Evolutionary conservation across 1,284 basidiomycete genomes (phyloP).

Genomic region (Tylopilus sp.): DNA sequence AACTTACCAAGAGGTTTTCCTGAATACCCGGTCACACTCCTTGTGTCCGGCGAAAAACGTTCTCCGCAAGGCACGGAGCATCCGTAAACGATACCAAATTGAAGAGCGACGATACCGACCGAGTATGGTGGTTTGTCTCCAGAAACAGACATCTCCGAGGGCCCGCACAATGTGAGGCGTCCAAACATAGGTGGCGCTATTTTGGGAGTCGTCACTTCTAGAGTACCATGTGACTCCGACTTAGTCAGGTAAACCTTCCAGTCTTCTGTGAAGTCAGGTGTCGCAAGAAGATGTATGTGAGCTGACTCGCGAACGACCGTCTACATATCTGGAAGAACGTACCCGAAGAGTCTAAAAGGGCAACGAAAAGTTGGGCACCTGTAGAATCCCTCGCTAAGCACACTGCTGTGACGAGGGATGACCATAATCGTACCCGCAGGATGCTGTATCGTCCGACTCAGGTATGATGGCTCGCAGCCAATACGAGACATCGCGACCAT

Average conservation of each 20-base stretch:
- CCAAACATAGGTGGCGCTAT: conserved; percentile 2
- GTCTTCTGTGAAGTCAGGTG: conserved; percentile 4
- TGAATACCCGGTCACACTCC: background rate
- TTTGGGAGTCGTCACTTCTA: background rate
- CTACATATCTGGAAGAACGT: conserved; percentile 7
- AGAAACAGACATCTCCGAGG: conserved; percentile 13
- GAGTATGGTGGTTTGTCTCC: conserved; percentile 8
- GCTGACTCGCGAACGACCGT: conserved; percentile 12
- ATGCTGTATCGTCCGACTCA: conserved; percentile 17
- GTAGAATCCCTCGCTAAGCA: conserved; percentile 3
- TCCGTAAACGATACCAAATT: conserved; percentile 1
- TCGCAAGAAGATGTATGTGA: background rate
- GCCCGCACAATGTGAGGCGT: conserved; percentile 1
- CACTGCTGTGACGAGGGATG: background rate
- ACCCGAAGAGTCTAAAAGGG: conserved; percentile 7
- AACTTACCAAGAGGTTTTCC: conserved; percentile 17
- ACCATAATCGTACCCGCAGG: conserved; percentile 11
- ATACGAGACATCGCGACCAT: background rate
- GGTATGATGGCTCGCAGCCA: conserved; percentile 3
- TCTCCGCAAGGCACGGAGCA: background rate
- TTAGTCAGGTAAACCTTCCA: conserved; percentile 3
- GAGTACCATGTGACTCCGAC: background rate
- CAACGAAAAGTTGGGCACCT: conserved; percentile 15
- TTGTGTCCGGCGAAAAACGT: background rate
- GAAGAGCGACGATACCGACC: conserved; percentile 4